Percentiles rank a stretch among this genome's conserved stretches.
phyloP scores from a whole-genome alignment of 129 eudicot genomes.

The Ambrosia trifida region DNA sequence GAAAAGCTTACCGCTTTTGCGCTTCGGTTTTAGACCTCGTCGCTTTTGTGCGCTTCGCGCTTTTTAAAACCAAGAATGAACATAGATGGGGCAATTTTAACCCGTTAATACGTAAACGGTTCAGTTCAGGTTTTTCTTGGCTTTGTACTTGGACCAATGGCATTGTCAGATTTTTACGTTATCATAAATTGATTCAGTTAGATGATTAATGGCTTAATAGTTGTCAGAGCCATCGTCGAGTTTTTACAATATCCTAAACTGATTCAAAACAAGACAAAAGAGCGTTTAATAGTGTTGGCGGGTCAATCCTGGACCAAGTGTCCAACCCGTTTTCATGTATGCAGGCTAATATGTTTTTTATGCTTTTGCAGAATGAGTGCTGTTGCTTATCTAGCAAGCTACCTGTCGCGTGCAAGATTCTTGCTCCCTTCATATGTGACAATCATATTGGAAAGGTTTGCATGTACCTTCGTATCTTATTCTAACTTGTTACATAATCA shows the following conservation, averaged over 20 bases:
- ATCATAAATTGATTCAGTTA: too few species aligned
- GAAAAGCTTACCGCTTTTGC: too few species aligned
- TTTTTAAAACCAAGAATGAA: too few species aligned
- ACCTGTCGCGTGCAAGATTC: conserved; percentile 85
- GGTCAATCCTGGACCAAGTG: neutral
- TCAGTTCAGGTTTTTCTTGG: neutral
- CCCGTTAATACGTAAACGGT: neutral
- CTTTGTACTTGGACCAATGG: too few species aligned
- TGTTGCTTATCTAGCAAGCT: conserved; percentile 90
- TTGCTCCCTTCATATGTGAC: conserved; percentile 48
- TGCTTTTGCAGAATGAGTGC: conserved; percentile 85
- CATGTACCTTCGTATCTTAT: too few species aligned
- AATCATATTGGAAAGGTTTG: conserved; percentile 61
- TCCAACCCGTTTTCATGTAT: neutral
- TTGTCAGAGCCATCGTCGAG: neutral
- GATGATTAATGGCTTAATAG: too few species aligned
- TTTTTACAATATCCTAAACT: neutral
- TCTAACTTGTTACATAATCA: too few species aligned
- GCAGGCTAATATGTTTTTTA: conserved; percentile 19
- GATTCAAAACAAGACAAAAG: neutral
- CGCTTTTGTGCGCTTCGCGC: too few species aligned
- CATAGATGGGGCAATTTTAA: neutral
- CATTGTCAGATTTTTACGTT: too few species aligned
- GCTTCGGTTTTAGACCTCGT: too few species aligned
- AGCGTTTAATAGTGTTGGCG: neutral